Evolutionary conservation across 2,329 filamentous ascomycete species (phyloP).

Genomic region (Penicillium crustosum): DNA sequence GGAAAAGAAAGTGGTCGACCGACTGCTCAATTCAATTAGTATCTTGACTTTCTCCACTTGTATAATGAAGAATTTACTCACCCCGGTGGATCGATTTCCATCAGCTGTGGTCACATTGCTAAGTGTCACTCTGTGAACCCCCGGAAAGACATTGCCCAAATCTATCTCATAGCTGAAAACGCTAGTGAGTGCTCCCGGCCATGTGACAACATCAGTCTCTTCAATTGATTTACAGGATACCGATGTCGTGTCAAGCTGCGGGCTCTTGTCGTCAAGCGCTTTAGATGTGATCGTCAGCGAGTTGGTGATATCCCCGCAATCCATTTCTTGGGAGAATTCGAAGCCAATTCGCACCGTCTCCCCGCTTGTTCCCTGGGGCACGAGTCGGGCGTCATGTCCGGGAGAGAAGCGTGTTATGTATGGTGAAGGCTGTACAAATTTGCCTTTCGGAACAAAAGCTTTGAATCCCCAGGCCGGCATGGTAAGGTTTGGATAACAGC

Average conservation of each 20-base stretch:
- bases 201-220: slow-evolving; percentile 48
- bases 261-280: slow-evolving; percentile 41
- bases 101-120: slow-evolving; percentile 51
- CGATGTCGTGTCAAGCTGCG: slow-evolving; percentile 46
- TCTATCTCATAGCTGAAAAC: slow-evolving; percentile 49
- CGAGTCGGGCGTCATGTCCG: slow-evolving; percentile 45
- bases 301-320: slow-evolving; percentile 56
- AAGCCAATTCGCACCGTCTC: slow-evolving; percentile 30
- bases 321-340: slow-evolving; percentile 61
- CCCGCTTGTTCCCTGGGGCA: neutral
- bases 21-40: slow-evolving; percentile 36
- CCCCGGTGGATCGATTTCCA: slow-evolving; percentile 46
- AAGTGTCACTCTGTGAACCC: slow-evolving; percentile 59
- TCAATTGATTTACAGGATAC: slow-evolving; percentile 48
- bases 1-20: slow-evolving; percentile 62
- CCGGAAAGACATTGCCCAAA: slow-evolving; percentile 29
- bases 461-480: slow-evolving; percentile 56
- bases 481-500: slow-evolving; percentile 48
- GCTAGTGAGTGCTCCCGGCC: slow-evolving; percentile 58
- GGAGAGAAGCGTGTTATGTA: slow-evolving; percentile 40
- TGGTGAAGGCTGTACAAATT: slow-evolving; percentile 54
- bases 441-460: slow-evolving; percentile 60
- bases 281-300: slow-evolving; percentile 55
- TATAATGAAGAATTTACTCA: slow-evolving; percentile 3
- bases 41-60: neutral